phyloP scores from a whole-genome alignment of 2,329 filamentous ascomycete genomes.

The Monosporascus cannonballus region DNA sequence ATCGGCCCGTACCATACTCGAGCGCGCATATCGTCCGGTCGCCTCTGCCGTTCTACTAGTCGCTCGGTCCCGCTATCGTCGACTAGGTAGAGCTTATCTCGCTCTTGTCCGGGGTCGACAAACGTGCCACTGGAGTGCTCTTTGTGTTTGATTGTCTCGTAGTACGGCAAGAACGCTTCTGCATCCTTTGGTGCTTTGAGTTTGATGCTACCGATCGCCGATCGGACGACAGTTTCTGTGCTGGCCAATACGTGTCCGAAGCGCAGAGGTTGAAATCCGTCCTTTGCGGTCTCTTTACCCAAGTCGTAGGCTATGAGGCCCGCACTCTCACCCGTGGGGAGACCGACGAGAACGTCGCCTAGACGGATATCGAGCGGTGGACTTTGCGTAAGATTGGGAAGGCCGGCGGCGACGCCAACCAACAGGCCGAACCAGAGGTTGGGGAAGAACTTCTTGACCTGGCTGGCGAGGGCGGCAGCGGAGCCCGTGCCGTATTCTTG shows the following conservation, averaged over 20 bases:
- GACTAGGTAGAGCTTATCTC: constrained; percentile 17
- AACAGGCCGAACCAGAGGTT: constrained; percentile 32
- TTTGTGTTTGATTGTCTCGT: constrained; percentile 16
- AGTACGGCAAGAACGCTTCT: constrained; percentile 15
- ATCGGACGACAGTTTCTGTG: constrained; percentile 26
- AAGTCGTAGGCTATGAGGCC: constrained; percentile 27
- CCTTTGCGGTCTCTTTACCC: constrained; percentile 23
- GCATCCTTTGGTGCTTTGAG: constrained; percentile 14
- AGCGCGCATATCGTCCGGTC: constrained; percentile 17
- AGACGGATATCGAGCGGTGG: constrained; percentile 30
- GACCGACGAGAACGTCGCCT: constrained; percentile 29
- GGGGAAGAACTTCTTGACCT: constrained; percentile 28
- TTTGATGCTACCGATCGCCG: constrained; percentile 28
- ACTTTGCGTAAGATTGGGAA: constrained; percentile 19
- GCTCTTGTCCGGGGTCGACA: constrained; percentile 24
- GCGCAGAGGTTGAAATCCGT: constrained; percentile 21
- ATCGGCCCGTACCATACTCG: constrained; percentile 29
- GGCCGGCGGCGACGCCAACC: constrained; percentile 30
- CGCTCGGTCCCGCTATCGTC: constrained; percentile 2
- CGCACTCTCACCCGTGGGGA: constrained; percentile 16
- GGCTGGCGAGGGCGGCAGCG: constrained; percentile 26
- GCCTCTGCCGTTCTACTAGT: constrained; percentile 7
- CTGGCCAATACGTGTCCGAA: constrained; percentile 17
- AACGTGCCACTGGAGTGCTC: constrained; percentile 19
- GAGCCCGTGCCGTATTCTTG: constrained; percentile 29